Evolutionary conservation across 768 basidiomycete species (phyloP).

Genomic region (Termitomyces sp.): DNA sequence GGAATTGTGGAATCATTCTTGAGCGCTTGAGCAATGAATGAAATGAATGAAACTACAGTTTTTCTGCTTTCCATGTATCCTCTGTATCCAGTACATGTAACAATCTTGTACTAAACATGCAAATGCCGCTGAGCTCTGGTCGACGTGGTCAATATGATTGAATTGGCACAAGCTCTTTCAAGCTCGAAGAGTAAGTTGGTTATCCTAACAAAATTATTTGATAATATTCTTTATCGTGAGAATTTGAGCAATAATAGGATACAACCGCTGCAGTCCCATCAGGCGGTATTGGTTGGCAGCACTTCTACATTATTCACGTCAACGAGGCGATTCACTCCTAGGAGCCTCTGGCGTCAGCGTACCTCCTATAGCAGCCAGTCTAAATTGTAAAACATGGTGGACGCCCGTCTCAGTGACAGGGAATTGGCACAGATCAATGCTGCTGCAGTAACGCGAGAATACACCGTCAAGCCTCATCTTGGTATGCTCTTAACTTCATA

Average conservation of each 20-base stretch:
- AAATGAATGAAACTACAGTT: not conserved
- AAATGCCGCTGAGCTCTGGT: not conserved
- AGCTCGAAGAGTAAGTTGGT: too few species aligned
- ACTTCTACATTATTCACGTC: not conserved
- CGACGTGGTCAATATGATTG: not conserved
- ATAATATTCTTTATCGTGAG: slow-evolving; percentile 13
- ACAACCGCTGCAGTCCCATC: not conserved
- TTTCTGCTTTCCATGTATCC: too few species aligned
- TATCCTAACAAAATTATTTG: too few species aligned
- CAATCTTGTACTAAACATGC: too few species aligned
- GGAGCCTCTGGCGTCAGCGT: not conserved
- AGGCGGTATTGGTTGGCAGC: not conserved
- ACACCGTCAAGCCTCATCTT: slow-evolving; percentile 84
- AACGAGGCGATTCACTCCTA: not conserved
- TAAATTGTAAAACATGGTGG: slow-evolving; percentile 29
- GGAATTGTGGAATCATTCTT: slow-evolving; percentile 36
- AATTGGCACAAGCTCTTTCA: too few species aligned
- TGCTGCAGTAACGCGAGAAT: slow-evolving; percentile 85
- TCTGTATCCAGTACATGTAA: too few species aligned
- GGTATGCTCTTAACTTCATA: slow-evolving; percentile 46
- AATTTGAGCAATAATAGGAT: not conserved
- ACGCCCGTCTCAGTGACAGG: slow-evolving; percentile 64
- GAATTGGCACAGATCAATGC: slow-evolving; percentile 82
- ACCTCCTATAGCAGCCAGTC: not conserved
- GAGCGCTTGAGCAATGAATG: not conserved